A percentile compares a stretch with the other conserved stretches of the same genome.
These are phyloP conservation scores for Gentiana dahurica DNA, from an alignment of 257 asterid species.

Conservation along the genomic window DNA sequence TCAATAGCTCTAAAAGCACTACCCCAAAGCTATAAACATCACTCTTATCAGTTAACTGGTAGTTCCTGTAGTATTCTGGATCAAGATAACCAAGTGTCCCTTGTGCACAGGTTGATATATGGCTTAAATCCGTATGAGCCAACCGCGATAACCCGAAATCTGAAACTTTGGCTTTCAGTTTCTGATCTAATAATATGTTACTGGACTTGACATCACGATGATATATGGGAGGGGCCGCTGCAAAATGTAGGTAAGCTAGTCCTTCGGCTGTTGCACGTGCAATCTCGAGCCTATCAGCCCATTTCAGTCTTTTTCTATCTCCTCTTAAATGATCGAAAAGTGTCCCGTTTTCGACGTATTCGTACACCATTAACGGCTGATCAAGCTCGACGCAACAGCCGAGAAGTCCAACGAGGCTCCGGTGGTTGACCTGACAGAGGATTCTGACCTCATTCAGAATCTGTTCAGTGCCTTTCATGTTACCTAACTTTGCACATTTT, in stretches of 20 bases:
- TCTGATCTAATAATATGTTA: conserved; percentile 68
- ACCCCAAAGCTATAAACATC: conserved; percentile 94
- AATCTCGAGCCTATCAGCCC: conserved; percentile 48
- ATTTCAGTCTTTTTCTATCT: conserved; percentile 25
- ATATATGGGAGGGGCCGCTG: conserved; percentile 77
- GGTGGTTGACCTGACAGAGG: conserved; percentile 86
- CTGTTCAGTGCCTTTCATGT: conserved; percentile 73
- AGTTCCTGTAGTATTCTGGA: conserved; percentile 82
- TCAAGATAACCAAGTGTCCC: conserved; percentile 93
- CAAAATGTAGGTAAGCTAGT: conserved; percentile 78
- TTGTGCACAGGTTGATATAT: conserved; percentile 86
- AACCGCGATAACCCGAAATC: conserved; percentile 83
- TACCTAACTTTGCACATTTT: conserved; percentile 86
- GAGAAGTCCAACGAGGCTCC: conserved; percentile 64
- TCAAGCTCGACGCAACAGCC: conserved; percentile 95
- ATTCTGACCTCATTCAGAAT: conserved; percentile 87
- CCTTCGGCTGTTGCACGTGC: conserved; percentile 83
- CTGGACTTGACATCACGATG: conserved; percentile 93
- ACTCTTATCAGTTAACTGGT: conserved; percentile 82
- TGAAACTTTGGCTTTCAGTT: conserved; percentile 58
- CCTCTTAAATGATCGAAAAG: conserved; percentile 50
- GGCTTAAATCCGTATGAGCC: conserved; percentile 85
- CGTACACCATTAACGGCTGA: conserved; percentile 79
- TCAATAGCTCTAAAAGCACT: conserved; percentile 69
- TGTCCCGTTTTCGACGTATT: conserved; percentile 57